phyloP scores from a whole-genome alignment of 2,329 filamentous ascomycete species.

The Epichloe elymi region DNA sequence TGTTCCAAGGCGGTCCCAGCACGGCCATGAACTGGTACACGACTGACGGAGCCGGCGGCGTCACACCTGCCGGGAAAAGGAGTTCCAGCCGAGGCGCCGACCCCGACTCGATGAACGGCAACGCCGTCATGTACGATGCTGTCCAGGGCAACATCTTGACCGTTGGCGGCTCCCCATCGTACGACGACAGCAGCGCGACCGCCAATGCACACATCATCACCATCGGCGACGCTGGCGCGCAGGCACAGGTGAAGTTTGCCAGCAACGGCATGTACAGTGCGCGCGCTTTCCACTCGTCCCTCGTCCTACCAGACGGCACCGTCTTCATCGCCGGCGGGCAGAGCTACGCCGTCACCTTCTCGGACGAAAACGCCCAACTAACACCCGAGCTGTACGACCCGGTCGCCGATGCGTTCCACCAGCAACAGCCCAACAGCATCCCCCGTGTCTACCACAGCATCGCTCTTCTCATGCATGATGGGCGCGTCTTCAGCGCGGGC shows the following conservation, averaged over 20 bases:
- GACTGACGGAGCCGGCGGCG: slow-evolving; percentile 27
- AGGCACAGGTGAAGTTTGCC: slow-evolving; percentile 10
- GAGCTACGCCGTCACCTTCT: slow-evolving; percentile 27
- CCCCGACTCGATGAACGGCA: slow-evolving; percentile 40
- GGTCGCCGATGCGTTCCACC: slow-evolving; percentile 23
- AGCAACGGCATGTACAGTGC: slow-evolving; percentile 19
- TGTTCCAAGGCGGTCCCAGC: slow-evolving; percentile 6
- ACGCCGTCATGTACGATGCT: slow-evolving; percentile 45
- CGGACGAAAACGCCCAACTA: slow-evolving; percentile 27
- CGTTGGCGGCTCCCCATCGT: slow-evolving; percentile 34
- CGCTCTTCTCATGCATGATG: slow-evolving; percentile 35
- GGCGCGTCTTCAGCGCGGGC: slow-evolving; percentile 34
- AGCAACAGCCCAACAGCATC: slow-evolving; percentile 23
- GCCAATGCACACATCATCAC: slow-evolving; percentile 28
- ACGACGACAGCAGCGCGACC: slow-evolving; percentile 28
- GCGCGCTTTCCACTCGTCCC: slow-evolving; percentile 31
- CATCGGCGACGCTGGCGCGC: not conserved
- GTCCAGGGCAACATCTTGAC: slow-evolving; percentile 43
- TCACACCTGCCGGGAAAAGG: slow-evolving; percentile 25
- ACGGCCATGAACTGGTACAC: slow-evolving; percentile 41
- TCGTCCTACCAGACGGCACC: slow-evolving; percentile 34
- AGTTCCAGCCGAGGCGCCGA: slow-evolving; percentile 19
- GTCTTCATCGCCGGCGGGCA: slow-evolving; percentile 36
- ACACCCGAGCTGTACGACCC: slow-evolving; percentile 35
- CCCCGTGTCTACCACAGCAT: slow-evolving; percentile 37